Percentiles rank a stretch among this genome's conserved stretches.
Conservation (phyloP, 257 asterid genomes). For the Avicennia marina region DNA sequence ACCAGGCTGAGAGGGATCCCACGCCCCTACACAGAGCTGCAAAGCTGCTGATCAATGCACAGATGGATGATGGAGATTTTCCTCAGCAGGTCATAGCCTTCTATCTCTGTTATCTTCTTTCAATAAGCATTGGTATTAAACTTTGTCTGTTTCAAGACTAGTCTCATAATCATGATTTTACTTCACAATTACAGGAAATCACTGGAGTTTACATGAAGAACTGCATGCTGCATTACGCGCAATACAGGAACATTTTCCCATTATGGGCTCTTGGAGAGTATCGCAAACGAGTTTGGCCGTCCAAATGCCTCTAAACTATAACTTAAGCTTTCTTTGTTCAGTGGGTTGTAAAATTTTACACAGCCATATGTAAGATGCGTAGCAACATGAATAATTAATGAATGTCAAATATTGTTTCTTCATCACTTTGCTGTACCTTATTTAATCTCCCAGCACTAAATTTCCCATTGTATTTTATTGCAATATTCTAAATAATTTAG, state of each 20-base stretch:
- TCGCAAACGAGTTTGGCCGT: slow-evolving; percentile 58
- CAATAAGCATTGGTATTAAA: no score
- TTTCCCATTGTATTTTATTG: background rate
- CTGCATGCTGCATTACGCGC: slow-evolving; percentile 72
- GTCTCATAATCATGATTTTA: background rate
- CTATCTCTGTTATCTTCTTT: no score
- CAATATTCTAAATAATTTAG: background rate
- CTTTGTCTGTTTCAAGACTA: background rate
- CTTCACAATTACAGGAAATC: slow-evolving; percentile 41
- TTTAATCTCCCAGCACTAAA: no score
- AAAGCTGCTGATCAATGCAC: slow-evolving; percentile 64
- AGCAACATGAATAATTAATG: no score
- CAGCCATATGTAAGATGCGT: no score
- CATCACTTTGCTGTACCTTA: no score
- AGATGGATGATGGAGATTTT: slow-evolving; percentile 73
- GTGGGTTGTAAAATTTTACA: no score
- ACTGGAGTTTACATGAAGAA: slow-evolving; percentile 76
- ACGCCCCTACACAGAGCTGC: slow-evolving; percentile 70
- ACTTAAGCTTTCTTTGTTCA: no score
- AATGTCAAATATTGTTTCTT: no score
- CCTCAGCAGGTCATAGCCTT: slow-evolving; percentile 62
- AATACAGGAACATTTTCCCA: slow-evolving; percentile 59
- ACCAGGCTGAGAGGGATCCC: slow-evolving; percentile 67
- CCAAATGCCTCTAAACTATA: slow-evolving; percentile 23
- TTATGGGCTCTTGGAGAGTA: slow-evolving; percentile 84